phyloP scores from a whole-genome alignment of 1,284 basidiomycete species.

The Tilletia caries region DNA sequence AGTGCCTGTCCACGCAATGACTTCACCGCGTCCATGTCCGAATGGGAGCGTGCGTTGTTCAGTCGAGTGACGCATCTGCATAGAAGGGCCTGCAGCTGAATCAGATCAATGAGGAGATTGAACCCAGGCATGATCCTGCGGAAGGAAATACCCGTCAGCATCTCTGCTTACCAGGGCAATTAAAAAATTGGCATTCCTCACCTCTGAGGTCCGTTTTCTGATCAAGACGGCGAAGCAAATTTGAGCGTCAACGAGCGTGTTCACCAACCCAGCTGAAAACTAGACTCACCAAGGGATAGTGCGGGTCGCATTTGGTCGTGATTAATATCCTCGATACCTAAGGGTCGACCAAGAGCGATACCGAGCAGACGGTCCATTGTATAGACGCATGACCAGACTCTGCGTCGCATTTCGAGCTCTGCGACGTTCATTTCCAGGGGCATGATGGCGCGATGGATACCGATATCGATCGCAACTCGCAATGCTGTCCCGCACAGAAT shows the following conservation, averaged over 20 bases:
- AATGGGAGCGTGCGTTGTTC: neutral
- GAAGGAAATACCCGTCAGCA: neutral
- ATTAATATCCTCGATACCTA: constrained; percentile 17
- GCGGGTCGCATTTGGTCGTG: constrained; percentile 14
- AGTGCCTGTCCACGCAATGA: neutral
- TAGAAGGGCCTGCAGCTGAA: neutral
- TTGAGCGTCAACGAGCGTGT: neutral
- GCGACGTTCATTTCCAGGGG: neutral
- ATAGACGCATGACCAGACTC: constrained; percentile 21
- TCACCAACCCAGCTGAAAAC: neutral
- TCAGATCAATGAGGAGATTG: constrained; percentile 5
- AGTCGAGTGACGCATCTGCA: constrained; percentile 11
- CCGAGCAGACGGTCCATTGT: constrained; percentile 17
- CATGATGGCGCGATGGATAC: constrained; percentile 16
- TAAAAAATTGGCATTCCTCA: neutral
- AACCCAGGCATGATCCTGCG: constrained; percentile 8
- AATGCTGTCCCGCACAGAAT: constrained; percentile 15
- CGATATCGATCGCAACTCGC: constrained; percentile 16
- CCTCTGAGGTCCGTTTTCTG: neutral
- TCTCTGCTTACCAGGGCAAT: no score
- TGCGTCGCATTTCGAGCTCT: constrained; percentile 11
- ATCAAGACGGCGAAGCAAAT: constrained; percentile 4
- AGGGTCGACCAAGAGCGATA: constrained; percentile 15
- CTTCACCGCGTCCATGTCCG: neutral
- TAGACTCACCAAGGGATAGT: neutral